Percentiles rank a stretch among this genome's conserved stretches.
Evolutionary conservation across 2,329 filamentous ascomycete species (phyloP).

Genomic region (Capronia epimyces): DNA sequence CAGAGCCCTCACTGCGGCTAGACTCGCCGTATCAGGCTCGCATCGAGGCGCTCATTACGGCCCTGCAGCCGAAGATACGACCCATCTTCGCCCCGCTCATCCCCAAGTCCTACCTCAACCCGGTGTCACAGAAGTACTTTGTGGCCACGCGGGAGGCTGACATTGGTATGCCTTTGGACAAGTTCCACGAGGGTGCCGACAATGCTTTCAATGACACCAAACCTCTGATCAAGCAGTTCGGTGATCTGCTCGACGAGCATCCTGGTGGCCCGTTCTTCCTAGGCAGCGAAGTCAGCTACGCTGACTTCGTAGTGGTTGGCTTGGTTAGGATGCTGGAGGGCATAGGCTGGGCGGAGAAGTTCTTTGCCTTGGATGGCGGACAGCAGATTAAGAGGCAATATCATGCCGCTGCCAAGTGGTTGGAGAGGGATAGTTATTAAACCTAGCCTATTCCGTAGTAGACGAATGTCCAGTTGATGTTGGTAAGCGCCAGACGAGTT

Average conservation of each 20-base stretch:
- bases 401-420: constrained; percentile 18
- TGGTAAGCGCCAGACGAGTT: no score
- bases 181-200: constrained; percentile 41
- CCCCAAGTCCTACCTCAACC: constrained; percentile 48
- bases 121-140: constrained; percentile 53
- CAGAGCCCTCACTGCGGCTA: constrained; percentile 54
- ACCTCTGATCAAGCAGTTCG: constrained; percentile 35
- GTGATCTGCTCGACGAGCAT: constrained; percentile 50
- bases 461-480: not conserved
- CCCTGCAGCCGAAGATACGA: constrained; percentile 34
- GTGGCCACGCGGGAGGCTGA: constrained; percentile 45
- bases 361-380: constrained; percentile 13
- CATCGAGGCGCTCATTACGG: constrained; percentile 40
- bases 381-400: constrained; percentile 17
- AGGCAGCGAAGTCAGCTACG: constrained; percentile 52
- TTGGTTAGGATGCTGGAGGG: constrained; percentile 43
- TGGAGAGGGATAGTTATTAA: constrained; percentile 24
- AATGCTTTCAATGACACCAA: constrained; percentile 44
- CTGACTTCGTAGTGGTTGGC: constrained; percentile 54
- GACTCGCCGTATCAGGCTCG: constrained; percentile 48
- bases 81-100: constrained; percentile 48
- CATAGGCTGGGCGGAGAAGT: constrained; percentile 9
- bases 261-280: constrained; percentile 56
- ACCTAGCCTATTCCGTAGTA: not conserved
- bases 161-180: constrained; percentile 51